Conservation (phyloP, 2,329 filamentous ascomycete species). For the Tricladium varicosporioides region DNA sequence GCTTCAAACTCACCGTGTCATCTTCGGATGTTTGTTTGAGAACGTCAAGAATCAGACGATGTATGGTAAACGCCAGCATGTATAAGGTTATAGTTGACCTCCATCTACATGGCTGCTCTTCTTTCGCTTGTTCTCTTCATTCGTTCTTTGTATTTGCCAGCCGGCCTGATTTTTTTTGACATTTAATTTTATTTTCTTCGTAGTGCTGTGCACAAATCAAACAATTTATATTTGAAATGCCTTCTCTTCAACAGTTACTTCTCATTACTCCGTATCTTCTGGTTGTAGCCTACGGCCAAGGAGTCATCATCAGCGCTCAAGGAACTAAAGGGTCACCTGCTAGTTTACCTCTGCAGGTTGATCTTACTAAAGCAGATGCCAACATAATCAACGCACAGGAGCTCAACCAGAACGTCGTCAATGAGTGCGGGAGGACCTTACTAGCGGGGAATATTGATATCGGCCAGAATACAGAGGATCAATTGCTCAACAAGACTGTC, state of each 20-base stretch:
- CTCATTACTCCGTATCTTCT: slow-evolving; percentile 3
- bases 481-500: slow-evolving; percentile 43
- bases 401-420: slow-evolving; percentile 51
- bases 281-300: slow-evolving; percentile 13
- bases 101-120: neutral
- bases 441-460: slow-evolving; percentile 61
- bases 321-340: slow-evolving; percentile 13
- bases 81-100: slow-evolving; percentile 1
- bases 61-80: neutral
- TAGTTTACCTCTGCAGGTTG: slow-evolving; percentile 11
- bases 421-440: slow-evolving; percentile 62
- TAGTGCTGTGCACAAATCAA: slow-evolving; percentile 12
- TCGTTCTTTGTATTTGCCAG: slow-evolving; percentile 2
- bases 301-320: slow-evolving; percentile 15
- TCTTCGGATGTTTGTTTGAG: slow-evolving; percentile 3
- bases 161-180: slow-evolving; percentile 11
- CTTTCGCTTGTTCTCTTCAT: slow-evolving; percentile 5
- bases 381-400: slow-evolving; percentile 60
- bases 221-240: slow-evolving; percentile 12
- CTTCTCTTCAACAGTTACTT: slow-evolving; percentile 13
- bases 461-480: slow-evolving; percentile 52
- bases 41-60: slow-evolving; percentile 2
- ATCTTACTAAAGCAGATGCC: slow-evolving; percentile 25
- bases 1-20: slow-evolving; percentile 7
- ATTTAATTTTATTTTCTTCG: slow-evolving; percentile 8